Base-by-base conservation (phyloP, 2,329 filamentous ascomycete genomes). In the Ophiostoma himal-ulmi region DNA sequence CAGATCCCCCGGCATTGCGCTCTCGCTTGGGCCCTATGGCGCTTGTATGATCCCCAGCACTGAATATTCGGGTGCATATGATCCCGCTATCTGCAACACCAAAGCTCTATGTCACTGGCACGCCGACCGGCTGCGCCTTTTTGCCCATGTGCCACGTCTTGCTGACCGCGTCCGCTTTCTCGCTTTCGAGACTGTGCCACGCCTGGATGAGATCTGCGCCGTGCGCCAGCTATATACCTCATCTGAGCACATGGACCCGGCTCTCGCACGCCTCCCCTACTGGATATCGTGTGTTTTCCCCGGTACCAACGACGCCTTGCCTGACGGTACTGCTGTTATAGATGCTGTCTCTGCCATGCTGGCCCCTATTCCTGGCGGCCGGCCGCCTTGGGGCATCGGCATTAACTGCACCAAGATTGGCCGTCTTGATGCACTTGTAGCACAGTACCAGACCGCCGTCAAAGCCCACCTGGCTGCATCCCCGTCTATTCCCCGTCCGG, bases 221-320 rank as follows among this genome's bases (percentile, higher is more conserved):
- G 34, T 64, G 30, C 60, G 60, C 5, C 26, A 64, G 30, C 7
- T 64, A 14, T 64, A 64, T 26, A 30, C 60, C n/a, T 10, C 52
- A 26, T 11, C 52, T 14, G 52, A 57, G 52, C n/a, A 57, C 22
- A 57, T 57, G 22, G 52, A 57, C 52, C 52, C 52, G 22, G 60
- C 60, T 14, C 60, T 64, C 30, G 30, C 60, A 13, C 60, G 34
- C 6, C 26, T 37, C 30, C 60, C 60, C 17, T 64, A 64, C 60
- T 64, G 60, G 60, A 64, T 64, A 30, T 34, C 60, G 13, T 64
- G 60, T 30, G 60, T 64, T 13, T 64, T 64, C 13, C 60, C 60
- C 13, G 60, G 60, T 20, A 37, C 26, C 30, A 14, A 64, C 30
- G 60, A 64, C 14, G 14, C 34, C 6, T 37, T 64, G 60, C 60